Conservation (phyloP, 2,329 filamentous ascomycete genomes). For the Blastomyces gilchristii region DNA sequence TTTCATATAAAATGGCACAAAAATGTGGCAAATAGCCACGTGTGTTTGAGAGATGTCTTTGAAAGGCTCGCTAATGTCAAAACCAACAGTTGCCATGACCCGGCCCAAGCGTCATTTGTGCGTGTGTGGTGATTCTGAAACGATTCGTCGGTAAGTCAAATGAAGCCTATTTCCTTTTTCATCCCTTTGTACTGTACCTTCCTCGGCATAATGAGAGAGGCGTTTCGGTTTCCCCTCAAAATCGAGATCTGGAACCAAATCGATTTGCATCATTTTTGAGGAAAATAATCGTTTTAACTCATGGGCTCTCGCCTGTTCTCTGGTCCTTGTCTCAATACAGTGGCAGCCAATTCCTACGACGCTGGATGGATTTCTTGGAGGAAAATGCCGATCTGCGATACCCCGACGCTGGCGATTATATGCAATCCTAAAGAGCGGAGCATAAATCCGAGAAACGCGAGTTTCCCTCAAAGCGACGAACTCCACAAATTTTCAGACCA, state of each 20-base stretch:
- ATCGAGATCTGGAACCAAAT: background rate
- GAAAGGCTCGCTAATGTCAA: background rate
- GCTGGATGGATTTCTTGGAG: constrained; percentile 86
- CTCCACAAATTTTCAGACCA: background rate
- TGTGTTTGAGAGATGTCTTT: background rate
- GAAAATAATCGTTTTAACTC: background rate
- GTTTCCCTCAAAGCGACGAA: background rate
- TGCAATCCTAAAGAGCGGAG: constrained; percentile 12
- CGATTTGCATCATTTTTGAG: background rate
- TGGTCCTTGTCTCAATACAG: constrained; percentile 36
- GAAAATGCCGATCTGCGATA: constrained; percentile 85
- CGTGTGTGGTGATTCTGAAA: constrained; percentile 89
- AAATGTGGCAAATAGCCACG: background rate
- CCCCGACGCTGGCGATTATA: constrained; percentile 49
- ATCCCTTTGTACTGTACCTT: background rate
- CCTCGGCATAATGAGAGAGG: background rate
- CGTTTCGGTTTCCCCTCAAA: background rate
- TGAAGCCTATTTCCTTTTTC: background rate
- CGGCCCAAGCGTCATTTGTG: constrained; percentile 82
- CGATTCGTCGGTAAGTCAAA: constrained; percentile 65
- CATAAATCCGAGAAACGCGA: background rate
- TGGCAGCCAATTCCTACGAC: constrained; percentile 73
- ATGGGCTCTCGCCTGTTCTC: constrained; percentile 7
- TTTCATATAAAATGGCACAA: background rate
- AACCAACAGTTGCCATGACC: constrained; percentile 76